phyloP scores from a whole-genome alignment of 2,329 filamentous ascomycete species.

The Aspergillus sp. region DNA sequence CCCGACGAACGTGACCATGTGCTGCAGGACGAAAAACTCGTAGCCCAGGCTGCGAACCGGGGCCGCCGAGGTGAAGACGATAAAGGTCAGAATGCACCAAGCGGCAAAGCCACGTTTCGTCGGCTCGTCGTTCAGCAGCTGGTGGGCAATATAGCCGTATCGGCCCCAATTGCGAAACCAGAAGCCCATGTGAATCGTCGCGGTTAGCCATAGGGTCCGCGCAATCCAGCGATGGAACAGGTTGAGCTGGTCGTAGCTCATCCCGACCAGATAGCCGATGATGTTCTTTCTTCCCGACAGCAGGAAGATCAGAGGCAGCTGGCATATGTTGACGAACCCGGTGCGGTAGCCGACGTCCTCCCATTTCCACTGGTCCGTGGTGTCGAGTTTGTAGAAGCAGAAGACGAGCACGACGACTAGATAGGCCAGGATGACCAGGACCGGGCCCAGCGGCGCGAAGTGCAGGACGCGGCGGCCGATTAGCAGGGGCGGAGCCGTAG shows the following conservation, averaged over 20 bases:
- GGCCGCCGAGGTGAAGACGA: conserved; percentile 42
- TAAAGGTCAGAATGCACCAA: conserved; percentile 43
- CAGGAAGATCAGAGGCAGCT: conserved; percentile 48
- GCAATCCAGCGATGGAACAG: conserved; percentile 46
- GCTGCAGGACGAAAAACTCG: conserved; percentile 47
- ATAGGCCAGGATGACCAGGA: conserved; percentile 33
- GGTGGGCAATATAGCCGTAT: conserved; percentile 41
- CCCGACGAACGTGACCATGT: conserved; percentile 43
- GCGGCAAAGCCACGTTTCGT: conserved; percentile 44
- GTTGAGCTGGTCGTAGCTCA: conserved; percentile 43
- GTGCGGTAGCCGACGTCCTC: conserved; percentile 50
- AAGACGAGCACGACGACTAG: conserved; percentile 44
- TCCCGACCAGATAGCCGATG: conserved; percentile 39
- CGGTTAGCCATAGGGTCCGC: conserved; percentile 43
- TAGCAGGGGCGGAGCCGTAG: conserved; percentile 28
- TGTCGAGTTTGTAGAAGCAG: conserved; percentile 48
- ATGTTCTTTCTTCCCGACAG: conserved; percentile 49
- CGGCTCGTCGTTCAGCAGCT: conserved; percentile 41
- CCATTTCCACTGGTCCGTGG: conserved; percentile 41
- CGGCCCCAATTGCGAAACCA: conserved; percentile 45
- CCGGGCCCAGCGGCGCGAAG: conserved; percentile 32
- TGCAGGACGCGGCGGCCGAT: conserved; percentile 23
- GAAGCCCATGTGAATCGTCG: conserved; percentile 47
- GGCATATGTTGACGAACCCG: conserved; percentile 44
- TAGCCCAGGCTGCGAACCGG: conserved; percentile 43